Percentiles rank a stretch among this genome's conserved stretches.
Conservation (phyloP, 768 basidiomycete species). For the Suillus placidus region DNA sequence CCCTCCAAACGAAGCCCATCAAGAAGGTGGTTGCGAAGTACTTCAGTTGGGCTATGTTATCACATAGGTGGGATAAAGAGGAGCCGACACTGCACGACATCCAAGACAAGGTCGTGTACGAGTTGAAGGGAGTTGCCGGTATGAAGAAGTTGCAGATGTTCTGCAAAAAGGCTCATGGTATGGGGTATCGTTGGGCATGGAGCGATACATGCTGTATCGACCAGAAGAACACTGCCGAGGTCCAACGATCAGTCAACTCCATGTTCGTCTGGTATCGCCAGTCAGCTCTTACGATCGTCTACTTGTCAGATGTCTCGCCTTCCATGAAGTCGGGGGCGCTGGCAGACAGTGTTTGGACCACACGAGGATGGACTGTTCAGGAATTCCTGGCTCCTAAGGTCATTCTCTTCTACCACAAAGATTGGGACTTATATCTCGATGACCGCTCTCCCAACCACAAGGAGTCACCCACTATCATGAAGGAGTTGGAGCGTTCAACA, state of each 20-base stretch:
- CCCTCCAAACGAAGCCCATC: not conserved
- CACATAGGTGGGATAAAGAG: not conserved
- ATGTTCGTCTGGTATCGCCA: not conserved
- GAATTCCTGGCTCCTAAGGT: not conserved
- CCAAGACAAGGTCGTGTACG: not conserved
- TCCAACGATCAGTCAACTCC: conserved; percentile 1
- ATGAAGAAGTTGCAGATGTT: not conserved
- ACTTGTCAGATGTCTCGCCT: not conserved
- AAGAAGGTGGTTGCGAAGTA: not conserved
- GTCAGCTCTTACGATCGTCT: not conserved
- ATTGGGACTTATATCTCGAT: not conserved
- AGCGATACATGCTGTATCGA: not conserved
- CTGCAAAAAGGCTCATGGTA: not conserved
- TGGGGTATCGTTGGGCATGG: not conserved
- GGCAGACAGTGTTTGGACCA: not conserved
- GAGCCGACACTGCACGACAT: not conserved
- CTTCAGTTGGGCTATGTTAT: not conserved
- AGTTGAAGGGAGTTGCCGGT: not conserved
- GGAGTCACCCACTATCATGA: not conserved
- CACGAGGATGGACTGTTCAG: not conserved
- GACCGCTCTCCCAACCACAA: not conserved
- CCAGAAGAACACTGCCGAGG: not conserved
- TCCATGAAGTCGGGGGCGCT: not conserved
- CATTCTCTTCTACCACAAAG: not conserved
- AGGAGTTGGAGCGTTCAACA: not conserved